Base-by-base conservation (phyloP, 345 rosid genomes). In the Dovyalis caffra region DNA sequence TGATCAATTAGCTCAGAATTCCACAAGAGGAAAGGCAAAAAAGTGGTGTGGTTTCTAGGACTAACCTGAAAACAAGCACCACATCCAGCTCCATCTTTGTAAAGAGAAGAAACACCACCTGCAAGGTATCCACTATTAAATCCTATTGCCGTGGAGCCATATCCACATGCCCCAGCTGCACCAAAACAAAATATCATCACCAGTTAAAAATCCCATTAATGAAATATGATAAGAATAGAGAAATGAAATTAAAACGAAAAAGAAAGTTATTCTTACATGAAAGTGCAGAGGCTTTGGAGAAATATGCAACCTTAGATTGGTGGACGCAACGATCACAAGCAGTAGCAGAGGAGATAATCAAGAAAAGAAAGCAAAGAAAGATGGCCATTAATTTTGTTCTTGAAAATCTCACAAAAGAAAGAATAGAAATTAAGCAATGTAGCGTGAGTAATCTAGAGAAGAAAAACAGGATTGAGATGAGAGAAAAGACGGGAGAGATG, bases 111-210 rank as follows among this genome's bases (percentile, higher is more conserved):
- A 58, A 80, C 78, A 66, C 81, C 94, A 45, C 90, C 96, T 0
- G 99, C 98, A 20, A 93, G 81, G 77, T 88, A 81, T 47, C 99
- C 98, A 40, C 81, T 79, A 75, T 80, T 87, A 85, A 91, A 88
- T 15, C 76, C 83, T 3, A 88, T 69, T 28, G 98, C 98, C 74
- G 87, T 58, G 25, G 96, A 87, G 23, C 96, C 98, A 76, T 90
- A 93, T 35, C 92, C 88, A 78, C 99, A 95, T 80, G 96, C 93
- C n/a, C 99, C 97, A 63, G 93, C 99, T 95, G 87, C 83, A 85
- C 10, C 47, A 49, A 72, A 57, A 64, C 31, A 56, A 80, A 5
- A 60, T 70, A 67, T 15, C 0, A 8, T 32, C 9, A 21, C 23
- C 37, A 21, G 5, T 21, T 64, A 76, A 60, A 74, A 74, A 66